These are phyloP conservation scores for Dentipellis fragilis DNA, from an alignment of 768 basidiomycete genomes.

Conservation along the genomic window DNA sequence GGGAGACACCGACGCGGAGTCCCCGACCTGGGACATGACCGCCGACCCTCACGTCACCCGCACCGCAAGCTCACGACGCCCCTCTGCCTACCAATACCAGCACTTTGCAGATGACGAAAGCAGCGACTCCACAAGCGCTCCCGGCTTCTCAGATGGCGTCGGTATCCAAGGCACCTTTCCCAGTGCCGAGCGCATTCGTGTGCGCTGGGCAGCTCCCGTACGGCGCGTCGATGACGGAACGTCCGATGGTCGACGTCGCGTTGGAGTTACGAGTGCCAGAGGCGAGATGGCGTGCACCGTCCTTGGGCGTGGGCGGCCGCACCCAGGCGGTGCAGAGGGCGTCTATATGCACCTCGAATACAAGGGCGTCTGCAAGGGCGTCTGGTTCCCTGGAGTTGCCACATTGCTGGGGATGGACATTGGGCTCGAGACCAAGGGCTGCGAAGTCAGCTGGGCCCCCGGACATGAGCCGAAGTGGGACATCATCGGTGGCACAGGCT, in stretches of 20 bases:
- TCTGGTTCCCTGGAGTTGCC: constrained; percentile 80
- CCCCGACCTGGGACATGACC: constrained; percentile 61
- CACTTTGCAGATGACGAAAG: constrained; percentile 79
- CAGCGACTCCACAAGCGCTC: constrained; percentile 55
- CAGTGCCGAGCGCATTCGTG: constrained; percentile 62
- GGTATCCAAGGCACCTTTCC: constrained; percentile 73
- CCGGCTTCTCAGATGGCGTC: constrained; percentile 47
- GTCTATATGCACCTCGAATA: constrained; percentile 59
- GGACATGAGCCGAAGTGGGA: constrained; percentile 45
- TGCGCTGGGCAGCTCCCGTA: constrained; percentile 53
- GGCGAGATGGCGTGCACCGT: constrained; percentile 58
- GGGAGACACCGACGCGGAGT: constrained; percentile 48
- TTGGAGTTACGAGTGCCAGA: constrained; percentile 59
- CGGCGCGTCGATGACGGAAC: constrained; percentile 38
- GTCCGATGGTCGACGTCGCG: constrained; percentile 49
- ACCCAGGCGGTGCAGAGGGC: constrained; percentile 32
- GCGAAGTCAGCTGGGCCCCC: constrained; percentile 58
- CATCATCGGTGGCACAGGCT: constrained; percentile 53
- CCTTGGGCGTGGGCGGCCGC: constrained; percentile 33
- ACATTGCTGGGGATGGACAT: constrained; percentile 74
- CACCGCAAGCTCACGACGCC: constrained; percentile 29
- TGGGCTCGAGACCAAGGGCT: constrained; percentile 55
- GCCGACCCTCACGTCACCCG: constrained; percentile 71
- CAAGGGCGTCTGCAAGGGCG: constrained; percentile 60
- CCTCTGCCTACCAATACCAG: constrained; percentile 46